Evolutionary conservation across 2,329 filamentous ascomycete species (phyloP), one percentile per base, ranked within the genome.

Genomic region (Ophiostoma angusticollis): DNA sequence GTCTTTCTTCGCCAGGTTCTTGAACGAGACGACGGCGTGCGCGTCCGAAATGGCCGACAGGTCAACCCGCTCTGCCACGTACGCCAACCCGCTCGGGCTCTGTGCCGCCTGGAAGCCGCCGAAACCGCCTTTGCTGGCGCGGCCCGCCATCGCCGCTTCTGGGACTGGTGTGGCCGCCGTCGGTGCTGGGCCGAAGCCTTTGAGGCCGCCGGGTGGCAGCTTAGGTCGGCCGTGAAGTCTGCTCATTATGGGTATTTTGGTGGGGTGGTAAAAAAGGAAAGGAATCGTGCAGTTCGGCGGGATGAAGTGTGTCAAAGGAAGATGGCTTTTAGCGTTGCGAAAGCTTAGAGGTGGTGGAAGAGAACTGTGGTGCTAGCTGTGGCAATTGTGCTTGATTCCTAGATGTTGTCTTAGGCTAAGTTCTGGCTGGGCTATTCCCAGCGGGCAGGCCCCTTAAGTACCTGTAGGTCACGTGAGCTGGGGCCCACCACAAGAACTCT

Each of bases 1-100:
- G 62, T 95, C 89, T 60, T 91, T 93, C 63, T 96, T 98, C 36
- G 79, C 70, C 4, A 95, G 62, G 50, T 93, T 94, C 60, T 95
- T 93, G 63, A 95, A 84, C n/a, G 79, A 76, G 12, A 96, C 86
- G 27, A 89, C 76, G 27, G 89, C 68, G 52, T 91, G 82, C 7
- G 86, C 72, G 50, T 94, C 79, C 31, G 78, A 80, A 43, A 98
- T 76, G 31, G 64, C 64, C 24, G 78, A 76, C 49, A 94, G 74
- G 52, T 94, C 81, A 34, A 84, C 83, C 9, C 85, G 84, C 52
- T 93, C 86, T 38, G 82, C 70, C 37, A 96, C 74, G 61, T 94
- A 95, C 31, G 87, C 94, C 28, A 98, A 69, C 6, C 65, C 66
- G 49, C 37, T 45, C 22, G 37, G 38, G 39, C 32, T 44, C 61